A percentile compares a stretch with the other conserved stretches of the same genome.
phyloP scores from a whole-genome alignment of 192 early-diverging fungal genomes.

The Phlyctochytrium arcticum region DNA sequence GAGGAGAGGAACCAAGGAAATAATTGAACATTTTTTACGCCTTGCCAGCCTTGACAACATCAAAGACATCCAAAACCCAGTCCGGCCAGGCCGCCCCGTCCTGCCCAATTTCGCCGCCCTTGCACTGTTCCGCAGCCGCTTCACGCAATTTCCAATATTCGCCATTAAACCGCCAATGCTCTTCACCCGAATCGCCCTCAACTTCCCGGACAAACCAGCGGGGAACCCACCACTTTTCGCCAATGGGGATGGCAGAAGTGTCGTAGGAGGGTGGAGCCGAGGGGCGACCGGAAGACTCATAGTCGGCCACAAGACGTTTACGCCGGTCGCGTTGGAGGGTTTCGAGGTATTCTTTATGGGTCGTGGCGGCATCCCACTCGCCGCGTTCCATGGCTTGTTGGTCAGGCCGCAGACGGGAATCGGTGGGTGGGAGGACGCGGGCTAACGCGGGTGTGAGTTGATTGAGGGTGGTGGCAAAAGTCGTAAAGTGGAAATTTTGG shows the following conservation, averaged over 20 bases:
- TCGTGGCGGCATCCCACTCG: constrained; percentile 71
- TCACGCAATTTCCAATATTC: constrained; percentile 62
- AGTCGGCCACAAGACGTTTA: constrained; percentile 50
- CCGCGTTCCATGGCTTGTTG: constrained; percentile 83
- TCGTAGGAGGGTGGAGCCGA: constrained; percentile 19
- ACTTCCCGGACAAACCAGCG: constrained; percentile 74
- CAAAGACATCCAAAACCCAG: constrained; percentile 23
- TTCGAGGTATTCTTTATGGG: constrained; percentile 70
- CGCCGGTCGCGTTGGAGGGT: constrained; percentile 68
- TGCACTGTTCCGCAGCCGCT: neutral
- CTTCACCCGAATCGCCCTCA: constrained; percentile 67
- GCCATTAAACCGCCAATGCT: constrained; percentile 57
- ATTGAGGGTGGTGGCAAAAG: constrained; percentile 75
- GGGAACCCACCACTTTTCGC: constrained; percentile 58
- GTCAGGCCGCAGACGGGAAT: constrained; percentile 80
- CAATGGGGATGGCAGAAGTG: constrained; percentile 21
- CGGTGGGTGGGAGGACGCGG: constrained; percentile 67
- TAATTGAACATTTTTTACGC: no score
- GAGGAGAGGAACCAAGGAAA: no score
- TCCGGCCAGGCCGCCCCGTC: constrained; percentile 13
- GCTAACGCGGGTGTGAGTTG: constrained; percentile 56
- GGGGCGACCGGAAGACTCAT: constrained; percentile 34
- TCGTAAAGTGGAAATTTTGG: constrained; percentile 65
- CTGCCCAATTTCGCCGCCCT: neutral
- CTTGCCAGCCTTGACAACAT: no score